Conservation (phyloP, 805 yeast species). For the Tetrapisispora nanseiensis region DNA sequence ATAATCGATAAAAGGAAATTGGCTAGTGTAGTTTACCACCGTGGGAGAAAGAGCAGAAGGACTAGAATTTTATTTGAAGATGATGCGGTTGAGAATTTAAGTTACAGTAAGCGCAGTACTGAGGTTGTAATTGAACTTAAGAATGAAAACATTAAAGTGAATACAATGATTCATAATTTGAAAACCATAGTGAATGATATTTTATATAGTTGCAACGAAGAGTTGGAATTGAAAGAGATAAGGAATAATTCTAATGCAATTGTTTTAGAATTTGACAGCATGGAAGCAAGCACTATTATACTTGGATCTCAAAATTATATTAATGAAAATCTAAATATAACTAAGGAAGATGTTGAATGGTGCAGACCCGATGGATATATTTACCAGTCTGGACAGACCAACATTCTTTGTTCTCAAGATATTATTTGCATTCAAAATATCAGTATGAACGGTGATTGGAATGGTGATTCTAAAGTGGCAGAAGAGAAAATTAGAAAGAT, state of each 20-base stretch:
- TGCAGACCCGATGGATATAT: slow-evolving; percentile 21
- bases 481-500: slow-evolving; percentile 3
- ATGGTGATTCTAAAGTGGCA: slow-evolving; percentile 6
- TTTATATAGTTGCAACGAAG: not conserved
- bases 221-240: not conserved
- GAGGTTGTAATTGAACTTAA: not conserved
- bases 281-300: slow-evolving; percentile 15
- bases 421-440: slow-evolving; percentile 11
- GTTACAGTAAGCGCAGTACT: not conserved
- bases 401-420: slow-evolving; percentile 14
- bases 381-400: slow-evolving; percentile 13
- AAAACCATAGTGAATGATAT: not conserved
- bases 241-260: not conserved
- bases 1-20: slow-evolving; percentile 24
- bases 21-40: slow-evolving; percentile 10
- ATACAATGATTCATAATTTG: not conserved
- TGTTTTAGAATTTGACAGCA: slow-evolving; percentile 12
- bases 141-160: not conserved
- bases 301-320: slow-evolving; percentile 17
- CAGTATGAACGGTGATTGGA: not conserved
- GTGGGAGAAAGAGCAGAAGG: slow-evolving; percentile 15
- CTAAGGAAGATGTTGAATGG: slow-evolving; percentile 12
- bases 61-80: slow-evolving; percentile 30
- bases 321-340: slow-evolving; percentile 8
- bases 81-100: slow-evolving; percentile 20